Evolutionary conservation across 768 basidiomycete species (phyloP).

Genomic region (Boletus rubropictus): DNA sequence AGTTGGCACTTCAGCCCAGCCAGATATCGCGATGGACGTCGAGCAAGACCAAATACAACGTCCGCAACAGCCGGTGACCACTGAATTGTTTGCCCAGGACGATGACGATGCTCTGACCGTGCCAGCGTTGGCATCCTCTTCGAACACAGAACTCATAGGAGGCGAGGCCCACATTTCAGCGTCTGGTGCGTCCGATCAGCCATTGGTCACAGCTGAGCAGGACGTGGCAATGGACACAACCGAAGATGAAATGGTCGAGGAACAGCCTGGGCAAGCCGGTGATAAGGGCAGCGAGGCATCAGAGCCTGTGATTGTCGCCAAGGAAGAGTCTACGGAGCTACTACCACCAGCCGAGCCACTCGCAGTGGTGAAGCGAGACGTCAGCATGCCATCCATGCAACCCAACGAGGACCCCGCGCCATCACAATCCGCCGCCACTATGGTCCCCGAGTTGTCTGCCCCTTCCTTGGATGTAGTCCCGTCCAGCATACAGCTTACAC

Average conservation of each 20-base stretch:
- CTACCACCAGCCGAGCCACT: constrained; percentile 11
- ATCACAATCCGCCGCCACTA: constrained; percentile 10
- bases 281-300: background rate
- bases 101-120: background rate
- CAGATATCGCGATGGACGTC: constrained; percentile 19
- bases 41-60: constrained; percentile 14
- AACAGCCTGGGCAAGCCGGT: constrained; percentile 9
- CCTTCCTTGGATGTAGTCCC: constrained; percentile 1
- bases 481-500: constrained; percentile 14
- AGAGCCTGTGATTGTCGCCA: constrained; percentile 1
- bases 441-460: constrained; percentile 9
- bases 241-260: constrained; percentile 15
- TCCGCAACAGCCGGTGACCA: background rate
- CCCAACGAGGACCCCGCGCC: constrained; percentile 7
- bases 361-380: constrained; percentile 18
- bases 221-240: constrained; percentile 23
- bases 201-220: constrained; percentile 18
- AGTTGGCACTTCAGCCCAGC: background rate
- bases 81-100: background rate
- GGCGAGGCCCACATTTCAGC: background rate
- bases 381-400: constrained; percentile 22
- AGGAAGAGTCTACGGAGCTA: constrained; percentile 6
- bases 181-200: constrained; percentile 19
- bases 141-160: constrained; percentile 11
- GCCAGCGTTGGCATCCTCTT: background rate